A percentile compares a stretch with the other conserved stretches of the same genome.
Evolutionary conservation across 2,329 filamentous ascomycete species (phyloP).

Genomic region (Endothia cerciana): DNA sequence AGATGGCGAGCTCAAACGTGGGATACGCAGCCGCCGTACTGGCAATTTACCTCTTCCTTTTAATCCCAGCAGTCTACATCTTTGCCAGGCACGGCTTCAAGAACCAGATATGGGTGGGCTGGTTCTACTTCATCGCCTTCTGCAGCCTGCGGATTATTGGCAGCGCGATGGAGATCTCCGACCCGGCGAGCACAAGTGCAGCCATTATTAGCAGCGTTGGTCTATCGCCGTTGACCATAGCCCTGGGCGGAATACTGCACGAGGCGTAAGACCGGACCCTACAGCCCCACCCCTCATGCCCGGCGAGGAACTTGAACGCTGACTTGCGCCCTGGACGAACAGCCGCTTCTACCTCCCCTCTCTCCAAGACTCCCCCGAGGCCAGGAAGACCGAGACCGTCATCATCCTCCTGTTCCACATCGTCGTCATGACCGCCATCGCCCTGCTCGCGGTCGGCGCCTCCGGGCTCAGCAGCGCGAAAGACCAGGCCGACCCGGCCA

Average conservation of each 20-base stretch:
- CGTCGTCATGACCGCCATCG: slow-evolving; percentile 33
- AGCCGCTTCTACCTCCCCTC: slow-evolving; percentile 19
- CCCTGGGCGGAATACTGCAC: slow-evolving; percentile 39
- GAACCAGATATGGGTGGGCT: slow-evolving; percentile 40
- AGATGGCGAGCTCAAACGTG: slow-evolving; percentile 12
- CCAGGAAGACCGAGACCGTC: slow-evolving; percentile 12
- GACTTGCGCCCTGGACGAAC: not conserved
- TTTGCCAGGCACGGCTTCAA: slow-evolving; percentile 39
- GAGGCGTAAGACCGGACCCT: slow-evolving; percentile 38
- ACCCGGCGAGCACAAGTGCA: slow-evolving; percentile 35
- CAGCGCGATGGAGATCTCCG: slow-evolving; percentile 36
- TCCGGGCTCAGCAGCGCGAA: slow-evolving; percentile 27
- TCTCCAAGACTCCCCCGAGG: not conserved
- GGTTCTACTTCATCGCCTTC: slow-evolving; percentile 44
- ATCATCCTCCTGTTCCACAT: slow-evolving; percentile 33
- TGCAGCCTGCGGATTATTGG: slow-evolving; percentile 43
- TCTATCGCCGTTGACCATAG: slow-evolving; percentile 42
- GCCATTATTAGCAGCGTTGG: slow-evolving; percentile 43
- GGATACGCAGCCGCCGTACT: slow-evolving; percentile 37
- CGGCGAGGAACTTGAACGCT: not conserved
- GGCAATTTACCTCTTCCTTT: slow-evolving; percentile 41
- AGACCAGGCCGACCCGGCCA: slow-evolving; percentile 19
- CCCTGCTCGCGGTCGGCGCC: slow-evolving; percentile 34
- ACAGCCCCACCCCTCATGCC: too few species aligned
- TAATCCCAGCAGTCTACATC: slow-evolving; percentile 38